Percentiles rank a stretch among this genome's conserved stretches.
These are phyloP conservation scores for Pseudonitzschia delicatissima DNA, from an alignment of 108 stramenopile genomes.

Conservation along the genomic window DNA sequence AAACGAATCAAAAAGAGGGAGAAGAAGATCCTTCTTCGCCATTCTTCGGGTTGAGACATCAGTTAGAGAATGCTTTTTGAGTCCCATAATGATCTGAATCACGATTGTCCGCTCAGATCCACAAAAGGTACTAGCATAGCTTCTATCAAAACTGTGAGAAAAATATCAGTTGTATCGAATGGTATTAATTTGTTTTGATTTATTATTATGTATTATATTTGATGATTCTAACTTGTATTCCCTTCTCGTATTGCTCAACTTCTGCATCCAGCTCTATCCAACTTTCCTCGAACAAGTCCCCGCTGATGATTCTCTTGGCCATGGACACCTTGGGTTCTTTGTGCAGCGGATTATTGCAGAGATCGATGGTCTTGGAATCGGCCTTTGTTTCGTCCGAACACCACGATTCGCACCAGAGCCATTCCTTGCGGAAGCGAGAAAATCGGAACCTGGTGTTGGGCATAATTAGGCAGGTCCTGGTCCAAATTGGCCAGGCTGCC, in stretches of 20 bases:
- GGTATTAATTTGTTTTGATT: too few species aligned
- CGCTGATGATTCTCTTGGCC: conserved; percentile 96
- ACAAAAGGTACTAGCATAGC: too few species aligned
- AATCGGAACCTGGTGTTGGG: conserved; percentile 88
- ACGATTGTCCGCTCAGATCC: too few species aligned
- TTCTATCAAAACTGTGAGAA: too few species aligned
- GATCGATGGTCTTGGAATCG: conserved; percentile 97
- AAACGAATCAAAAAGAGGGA: too few species aligned
- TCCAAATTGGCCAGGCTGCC: conserved; percentile 91
- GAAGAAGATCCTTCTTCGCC: too few species aligned
- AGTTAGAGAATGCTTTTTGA: too few species aligned
- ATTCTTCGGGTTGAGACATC: too few species aligned
- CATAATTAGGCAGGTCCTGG: conserved; percentile 99
- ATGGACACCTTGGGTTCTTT: conserved; percentile 99
- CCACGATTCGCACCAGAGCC: conserved; percentile 99
- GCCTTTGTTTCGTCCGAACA: conserved; percentile 96
- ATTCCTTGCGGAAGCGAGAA: conserved; percentile 94
- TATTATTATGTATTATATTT: too few species aligned
- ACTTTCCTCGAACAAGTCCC: conserved; percentile 91
- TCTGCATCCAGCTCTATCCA: conserved; percentile 98
- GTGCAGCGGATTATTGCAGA: conserved; percentile 98
- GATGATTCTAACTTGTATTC: conserved; percentile 27
- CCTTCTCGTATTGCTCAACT: conserved; percentile 58
- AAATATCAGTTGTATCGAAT: too few species aligned
- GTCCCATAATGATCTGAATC: too few species aligned